Conservation (phyloP, 2,329 filamentous ascomycete genomes). For the Chaetomium sp. region DNA sequence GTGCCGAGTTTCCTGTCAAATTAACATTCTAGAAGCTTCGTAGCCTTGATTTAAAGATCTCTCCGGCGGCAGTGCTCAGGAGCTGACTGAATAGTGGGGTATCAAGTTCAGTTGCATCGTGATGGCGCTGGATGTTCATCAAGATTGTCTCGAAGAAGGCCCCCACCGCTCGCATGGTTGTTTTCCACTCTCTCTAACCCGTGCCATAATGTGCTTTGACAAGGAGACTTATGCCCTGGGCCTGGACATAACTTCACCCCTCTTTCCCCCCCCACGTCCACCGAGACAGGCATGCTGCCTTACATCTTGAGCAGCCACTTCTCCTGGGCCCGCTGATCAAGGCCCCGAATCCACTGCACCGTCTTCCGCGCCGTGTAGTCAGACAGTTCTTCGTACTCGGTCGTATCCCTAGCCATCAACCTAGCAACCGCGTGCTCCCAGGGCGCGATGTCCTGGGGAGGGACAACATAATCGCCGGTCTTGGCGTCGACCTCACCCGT, state of each 20-base stretch:
- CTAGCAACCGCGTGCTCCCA: constrained; percentile 28
- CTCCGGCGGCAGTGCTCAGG: not conserved
- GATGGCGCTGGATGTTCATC: too few relatives aligned
- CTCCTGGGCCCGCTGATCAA: constrained; percentile 30
- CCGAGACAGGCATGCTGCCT: not conserved
- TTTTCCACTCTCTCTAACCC: not conserved
- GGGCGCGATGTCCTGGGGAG: constrained; percentile 29
- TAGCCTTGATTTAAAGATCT: too few relatives aligned
- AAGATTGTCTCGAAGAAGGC: not conserved
- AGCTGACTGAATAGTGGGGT: not conserved
- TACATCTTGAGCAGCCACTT: constrained; percentile 30
- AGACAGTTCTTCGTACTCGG: constrained; percentile 25
- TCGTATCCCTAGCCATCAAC: constrained; percentile 26
- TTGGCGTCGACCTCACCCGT: constrained; percentile 27
- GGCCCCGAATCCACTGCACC: constrained; percentile 26
- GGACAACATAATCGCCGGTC: constrained; percentile 31
- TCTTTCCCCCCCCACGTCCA: too few relatives aligned
- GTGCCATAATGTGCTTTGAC: too few relatives aligned
- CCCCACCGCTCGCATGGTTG: not conserved
- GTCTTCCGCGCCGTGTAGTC: constrained; percentile 6
- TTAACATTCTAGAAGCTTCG: not conserved
- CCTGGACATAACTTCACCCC: too few relatives aligned
- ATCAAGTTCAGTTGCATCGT: not conserved
- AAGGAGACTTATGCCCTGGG: too few relatives aligned
- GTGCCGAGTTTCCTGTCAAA: not conserved